Evolutionary conservation across 805 yeast species (phyloP), one percentile per base, ranked within the genome.

Genomic region (Zygotorulaspora florentina): DNA sequence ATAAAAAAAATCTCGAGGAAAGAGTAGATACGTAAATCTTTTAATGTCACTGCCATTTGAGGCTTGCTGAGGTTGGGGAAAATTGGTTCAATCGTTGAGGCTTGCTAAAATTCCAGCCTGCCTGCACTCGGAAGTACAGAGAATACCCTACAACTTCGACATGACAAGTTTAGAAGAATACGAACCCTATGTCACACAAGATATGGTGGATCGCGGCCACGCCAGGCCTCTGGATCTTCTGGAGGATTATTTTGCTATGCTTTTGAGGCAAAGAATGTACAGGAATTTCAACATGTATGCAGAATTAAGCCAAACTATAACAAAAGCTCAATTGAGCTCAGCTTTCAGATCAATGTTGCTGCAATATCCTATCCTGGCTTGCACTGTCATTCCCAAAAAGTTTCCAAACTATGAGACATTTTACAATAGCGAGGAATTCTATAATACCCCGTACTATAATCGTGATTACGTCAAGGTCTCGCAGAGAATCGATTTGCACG

Each of bases 221-320:
- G 62, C 61, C 2, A 54, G 66, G 46, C 55, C 57, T 13, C 47
- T 60, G 55, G 66, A 64, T 9, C 56, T 52, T 39, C 27, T 61
- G 26, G 65, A 62, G 43, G 53, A 57, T 40, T 54, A 53, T 45
- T 59, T 62, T 43, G 64, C 60, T 1, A 15, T 55, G 11, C 26
- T 51, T 17, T 57, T 52, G 37, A 55, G 65, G 40, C 62, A 59
- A 42, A 47, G 51, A 4, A 26, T 61, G 31, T 62, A 62, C 30
- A 36, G 54, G 6, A 58, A 55, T 43, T 62, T 60, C 43, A 40
- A 42, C 9, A 25, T 58, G 20, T 55, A 51, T 43, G 51, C 56
- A 16, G 57, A 55, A 33, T 35, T 59, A 38, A 54, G 52, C 39
- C 27, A 42, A 13, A 11, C 45, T 0, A 39, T 57, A 8, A 42